Percentiles rank a stretch among this genome's conserved stretches.
Conservation (phyloP, 2,329 filamentous ascomycete species). For the Magnaporthiopsis rhizophila region DNA sequence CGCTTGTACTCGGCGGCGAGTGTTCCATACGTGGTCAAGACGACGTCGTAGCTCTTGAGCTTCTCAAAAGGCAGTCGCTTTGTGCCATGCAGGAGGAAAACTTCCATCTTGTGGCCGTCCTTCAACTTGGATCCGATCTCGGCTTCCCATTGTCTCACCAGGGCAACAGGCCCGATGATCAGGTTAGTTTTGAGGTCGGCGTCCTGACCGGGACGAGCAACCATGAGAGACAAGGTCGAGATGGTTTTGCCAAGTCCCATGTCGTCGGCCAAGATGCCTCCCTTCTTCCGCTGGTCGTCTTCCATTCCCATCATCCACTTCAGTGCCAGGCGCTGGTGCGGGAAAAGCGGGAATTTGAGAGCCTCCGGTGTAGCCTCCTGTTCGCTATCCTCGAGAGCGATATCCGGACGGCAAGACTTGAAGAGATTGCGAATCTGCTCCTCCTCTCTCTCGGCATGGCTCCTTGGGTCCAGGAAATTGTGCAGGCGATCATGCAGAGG, state of each 20-base stretch:
- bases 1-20: conserved; percentile 60
- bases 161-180: conserved; percentile 70
- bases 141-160: conserved; percentile 77
- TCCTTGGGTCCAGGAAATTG: conserved; percentile 26
- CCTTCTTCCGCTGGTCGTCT: conserved; percentile 59
- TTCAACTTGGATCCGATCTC: conserved; percentile 69
- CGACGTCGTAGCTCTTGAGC: conserved; percentile 61
- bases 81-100: conserved; percentile 60
- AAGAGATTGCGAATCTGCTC: conserved; percentile 60
- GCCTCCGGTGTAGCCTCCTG: conserved; percentile 62
- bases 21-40: conserved; percentile 73
- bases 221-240: conserved; percentile 70
- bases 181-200: conserved; percentile 59
- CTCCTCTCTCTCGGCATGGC: conserved; percentile 37
- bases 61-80: conserved; percentile 52
- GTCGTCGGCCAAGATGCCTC: conserved; percentile 70
- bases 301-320: conserved; percentile 73
- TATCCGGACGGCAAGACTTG: conserved; percentile 65
- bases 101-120: conserved; percentile 46
- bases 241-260: conserved; percentile 85
- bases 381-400: conserved; percentile 52
- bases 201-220: conserved; percentile 55
- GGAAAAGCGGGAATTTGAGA: conserved; percentile 62
- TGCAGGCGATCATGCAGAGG: conserved; percentile 25
- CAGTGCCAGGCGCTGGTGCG: conserved; percentile 73